These are phyloP conservation scores for Oryza brachyantha DNA, from an alignment of 176 grass and related monocot species.

Conservation along the genomic window DNA sequence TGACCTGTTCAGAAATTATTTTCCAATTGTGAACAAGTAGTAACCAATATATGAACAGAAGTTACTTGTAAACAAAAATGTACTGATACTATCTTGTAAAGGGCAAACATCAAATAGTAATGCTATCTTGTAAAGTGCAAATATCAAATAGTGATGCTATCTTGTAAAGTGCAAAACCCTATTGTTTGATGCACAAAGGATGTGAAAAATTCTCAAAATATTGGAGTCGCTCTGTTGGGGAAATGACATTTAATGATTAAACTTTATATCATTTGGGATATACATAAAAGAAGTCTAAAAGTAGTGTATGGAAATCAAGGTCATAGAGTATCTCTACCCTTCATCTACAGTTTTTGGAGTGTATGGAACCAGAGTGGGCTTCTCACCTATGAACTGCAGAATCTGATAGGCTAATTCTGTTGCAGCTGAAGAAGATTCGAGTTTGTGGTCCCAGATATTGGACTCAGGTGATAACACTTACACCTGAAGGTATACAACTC, in stretches of 20 bases:
- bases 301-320: background rate
- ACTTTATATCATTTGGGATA: background rate
- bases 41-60: background rate
- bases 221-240: background rate
- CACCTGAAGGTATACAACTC: slow-evolving; percentile 69
- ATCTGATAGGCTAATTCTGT: slow-evolving; percentile 29
- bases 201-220: background rate
- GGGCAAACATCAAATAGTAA: background rate
- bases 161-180: background rate
- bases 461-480: slow-evolving; percentile 76
- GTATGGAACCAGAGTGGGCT: background rate
- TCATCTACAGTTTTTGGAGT: background rate
- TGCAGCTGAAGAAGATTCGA: slow-evolving; percentile 82
- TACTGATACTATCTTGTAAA: background rate
- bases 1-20: slow-evolving; percentile 17
- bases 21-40: background rate
- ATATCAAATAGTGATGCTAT: background rate
- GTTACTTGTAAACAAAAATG: background rate
- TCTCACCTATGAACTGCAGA: background rate
- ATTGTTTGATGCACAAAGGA: background rate
- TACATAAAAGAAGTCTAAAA: background rate
- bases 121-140: background rate
- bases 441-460: slow-evolving; percentile 99
- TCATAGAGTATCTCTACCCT: background rate
- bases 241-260: background rate